These are phyloP conservation scores for Crepidotus variabilis DNA, from an alignment of 768 basidiomycete species.

Conservation along the genomic window DNA sequence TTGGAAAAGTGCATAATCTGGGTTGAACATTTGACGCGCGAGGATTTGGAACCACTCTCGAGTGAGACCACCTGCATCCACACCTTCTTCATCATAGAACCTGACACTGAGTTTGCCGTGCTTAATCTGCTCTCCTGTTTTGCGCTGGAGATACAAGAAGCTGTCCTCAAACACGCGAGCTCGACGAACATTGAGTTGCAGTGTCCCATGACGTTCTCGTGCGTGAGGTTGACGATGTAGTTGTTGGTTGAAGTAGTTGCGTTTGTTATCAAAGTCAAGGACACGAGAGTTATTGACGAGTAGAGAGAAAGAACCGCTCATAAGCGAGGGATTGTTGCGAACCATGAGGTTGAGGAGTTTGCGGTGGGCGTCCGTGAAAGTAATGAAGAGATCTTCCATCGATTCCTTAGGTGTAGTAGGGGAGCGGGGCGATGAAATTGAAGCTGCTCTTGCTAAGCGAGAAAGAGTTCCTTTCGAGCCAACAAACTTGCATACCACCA, in stretches of 20 bases:
- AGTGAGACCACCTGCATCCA: slow-evolving; percentile 97
- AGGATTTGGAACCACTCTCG: slow-evolving; percentile 99
- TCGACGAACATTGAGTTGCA: slow-evolving; percentile 87
- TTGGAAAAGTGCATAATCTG: slow-evolving; percentile 97
- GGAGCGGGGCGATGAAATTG: slow-evolving; percentile 56
- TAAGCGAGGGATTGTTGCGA: slow-evolving; percentile 94
- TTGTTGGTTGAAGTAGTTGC: slow-evolving; percentile 93
- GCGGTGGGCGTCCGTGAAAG: slow-evolving; percentile 90
- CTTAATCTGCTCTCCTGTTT: slow-evolving; percentile 94
- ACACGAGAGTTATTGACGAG: slow-evolving; percentile 95
- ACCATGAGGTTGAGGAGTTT: slow-evolving; percentile 97
- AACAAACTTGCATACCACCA: slow-evolving; percentile 98
- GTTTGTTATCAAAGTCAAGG: slow-evolving; percentile 99
- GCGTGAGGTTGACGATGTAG: slow-evolving; percentile 78
- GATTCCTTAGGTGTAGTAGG: slow-evolving; percentile 68
- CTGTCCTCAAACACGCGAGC: slow-evolving; percentile 97
- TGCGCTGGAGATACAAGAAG: slow-evolving; percentile 86
- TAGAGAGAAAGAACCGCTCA: slow-evolving; percentile 97
- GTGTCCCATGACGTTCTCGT: slow-evolving; percentile 77
- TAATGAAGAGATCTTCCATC: slow-evolving; percentile 88
- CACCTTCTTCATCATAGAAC: slow-evolving; percentile 96
- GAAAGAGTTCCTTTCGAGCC: slow-evolving; percentile 54
- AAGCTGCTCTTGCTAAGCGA: slow-evolving; percentile 55
- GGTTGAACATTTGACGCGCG: slow-evolving; percentile 98
- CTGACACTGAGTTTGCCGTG: slow-evolving; percentile 95